Evolutionary conservation across 495 filamentous ascomycete species (phyloP), one percentile per base, ranked within the genome.

Genomic region (Hypoxylon lienhwacheense): DNA sequence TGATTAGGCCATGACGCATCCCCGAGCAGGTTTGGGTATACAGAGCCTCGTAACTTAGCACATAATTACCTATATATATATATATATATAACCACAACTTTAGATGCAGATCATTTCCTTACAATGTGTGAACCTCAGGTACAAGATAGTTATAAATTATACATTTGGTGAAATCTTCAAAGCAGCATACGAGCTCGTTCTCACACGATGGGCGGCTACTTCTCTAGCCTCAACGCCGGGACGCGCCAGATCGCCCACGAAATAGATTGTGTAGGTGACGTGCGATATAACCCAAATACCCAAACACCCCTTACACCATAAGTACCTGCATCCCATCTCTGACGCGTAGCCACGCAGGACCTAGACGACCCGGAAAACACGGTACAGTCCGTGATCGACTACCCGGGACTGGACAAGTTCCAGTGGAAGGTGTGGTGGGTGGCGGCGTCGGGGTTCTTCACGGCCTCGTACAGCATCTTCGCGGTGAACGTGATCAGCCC

Each of bases 381-480:
- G 20, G 48, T 53, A 1, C 53, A 61, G 28, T 61, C 57, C 7
- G 64, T 67, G 21, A 62, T 65, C 31, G 61, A 67, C 31, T 37
- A 59, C 7, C 59, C 58, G 12, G 54, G 65, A 3, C 49, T 65
- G 22, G 62, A 68, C 29, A 61, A 59, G 7, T 70, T 72, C 37
- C 63, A 68, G 35, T 67, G 64, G 68, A 61, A 63, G 31, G 59
- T 72, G 2, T 70, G 66, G 61, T 59, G 76, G 26, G 82, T 87
- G 5, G 81, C 82, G 15, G 81, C 78, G 7, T 78, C 82, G n/a
- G 84, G 83, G 34, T 87, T 87, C 64, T 80, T 87, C 54, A 82
- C 84, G n/a, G 81, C 84, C 67, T 81, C 81, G 22, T 87, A 86
- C 53, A 81, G 77, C 19, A 77, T 86, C 22, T 86, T 87, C 55